Evolutionary conservation across 1,139 yeast species (phyloP), one percentile per base, ranked within the genome.

Genomic region (Sugiyamaella novakii): DNA sequence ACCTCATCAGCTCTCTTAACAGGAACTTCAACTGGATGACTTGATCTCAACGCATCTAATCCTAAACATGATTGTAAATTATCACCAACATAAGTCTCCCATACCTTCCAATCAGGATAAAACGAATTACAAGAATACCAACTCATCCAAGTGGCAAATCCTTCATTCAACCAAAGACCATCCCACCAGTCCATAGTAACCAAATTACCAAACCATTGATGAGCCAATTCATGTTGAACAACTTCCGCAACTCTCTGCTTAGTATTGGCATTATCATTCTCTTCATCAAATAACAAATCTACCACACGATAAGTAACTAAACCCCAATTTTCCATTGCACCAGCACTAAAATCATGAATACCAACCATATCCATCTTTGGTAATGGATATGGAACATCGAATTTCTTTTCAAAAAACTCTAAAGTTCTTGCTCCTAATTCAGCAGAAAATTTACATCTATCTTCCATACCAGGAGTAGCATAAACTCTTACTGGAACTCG

Each of bases 171-270:
- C 95, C 95, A 87, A 56, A 87, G 77, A 53, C 87, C 95, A 67
- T 87, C 94, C 96, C 96, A 87, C 88, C 92, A 87, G 61, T 86
- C 87, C 96, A 87, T 87, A 54, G 96, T 87, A 52, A 87, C 95
- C 61, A 87, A 74, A 69, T 87, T 84, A 57, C 96, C 96, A 67
- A 87, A 87, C 96, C 96, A 87, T 71, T 87, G 95, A 67, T 87
- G 96, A 21, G 95, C 95, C 64, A 87, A 76, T 70, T 87, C 96
- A 71, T 87, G 96, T 66, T 84, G 87, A 42, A 87, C 88, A 35
- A 87, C 95, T 66, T 87, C 91, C 15, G 92, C 87, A 10, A 87
- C 95, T 59, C 87, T 81, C 63, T 81, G 82, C 69, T 83, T 81
- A 61, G 86, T 82, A 41, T 78, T 73, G 46, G 84, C 79, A 53